Conservation (phyloP, 2,329 filamentous ascomycete species). For the Colletotrichum sp. region DNA sequence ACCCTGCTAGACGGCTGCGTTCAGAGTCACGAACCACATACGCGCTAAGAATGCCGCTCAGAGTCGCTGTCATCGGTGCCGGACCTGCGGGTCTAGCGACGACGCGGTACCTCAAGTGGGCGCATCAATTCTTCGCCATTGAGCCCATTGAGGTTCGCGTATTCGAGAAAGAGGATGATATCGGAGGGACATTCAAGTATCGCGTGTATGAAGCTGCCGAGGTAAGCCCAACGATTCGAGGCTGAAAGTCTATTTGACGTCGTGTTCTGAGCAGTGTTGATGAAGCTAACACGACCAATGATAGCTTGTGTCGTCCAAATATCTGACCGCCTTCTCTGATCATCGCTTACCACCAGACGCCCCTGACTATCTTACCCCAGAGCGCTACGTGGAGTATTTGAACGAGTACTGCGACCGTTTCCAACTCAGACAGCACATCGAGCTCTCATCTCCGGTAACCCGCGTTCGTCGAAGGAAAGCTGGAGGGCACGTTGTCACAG, state of each 20-base stretch:
- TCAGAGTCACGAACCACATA: neutral
- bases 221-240: neutral
- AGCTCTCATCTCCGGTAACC: slow-evolving; percentile 36
- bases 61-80: slow-evolving; percentile 48
- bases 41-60: slow-evolving; percentile 11
- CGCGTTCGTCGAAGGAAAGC: slow-evolving; percentile 22
- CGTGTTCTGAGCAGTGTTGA: neutral
- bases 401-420: slow-evolving; percentile 44
- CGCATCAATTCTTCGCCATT: slow-evolving; percentile 42
- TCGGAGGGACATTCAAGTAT: slow-evolving; percentile 54
- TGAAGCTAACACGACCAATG: neutral
- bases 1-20: neutral
- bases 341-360: slow-evolving; percentile 45
- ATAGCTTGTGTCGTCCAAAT: slow-evolving; percentile 51
- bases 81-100: slow-evolving; percentile 49
- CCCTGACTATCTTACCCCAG: slow-evolving; percentile 49
- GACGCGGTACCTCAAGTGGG: slow-evolving; percentile 44
- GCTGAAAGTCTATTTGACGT: neutral
- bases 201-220: slow-evolving; percentile 55
- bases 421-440: slow-evolving; percentile 40
- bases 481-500: slow-evolving; percentile 2
- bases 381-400: slow-evolving; percentile 47
- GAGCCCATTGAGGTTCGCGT: slow-evolving; percentile 45
- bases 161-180: slow-evolving; percentile 47
- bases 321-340: slow-evolving; percentile 56